Evolutionary conservation across 192 early-diverging fungal species (phyloP).

Genomic region (Phycomyces blakesleeanus): DNA sequence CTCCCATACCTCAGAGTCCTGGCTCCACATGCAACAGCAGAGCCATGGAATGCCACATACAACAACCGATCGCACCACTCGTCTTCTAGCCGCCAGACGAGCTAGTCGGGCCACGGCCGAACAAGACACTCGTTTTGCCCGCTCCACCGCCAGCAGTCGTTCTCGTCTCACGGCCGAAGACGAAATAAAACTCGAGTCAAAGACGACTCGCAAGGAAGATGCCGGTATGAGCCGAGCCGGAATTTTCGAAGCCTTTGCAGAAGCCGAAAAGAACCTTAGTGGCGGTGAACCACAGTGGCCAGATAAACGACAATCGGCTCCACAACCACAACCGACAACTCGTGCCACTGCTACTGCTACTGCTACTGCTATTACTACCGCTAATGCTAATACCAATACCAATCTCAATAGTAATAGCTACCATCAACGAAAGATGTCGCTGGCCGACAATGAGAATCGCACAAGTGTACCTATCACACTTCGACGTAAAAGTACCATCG

Average conservation of each 20-base stretch:
- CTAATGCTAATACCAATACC: too few species aligned
- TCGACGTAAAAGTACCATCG: slow-evolving; percentile 9
- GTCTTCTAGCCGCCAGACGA: background rate
- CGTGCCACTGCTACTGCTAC: too few species aligned
- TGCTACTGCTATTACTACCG: too few species aligned
- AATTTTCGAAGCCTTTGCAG: slow-evolving; percentile 13
- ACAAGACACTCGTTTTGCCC: background rate
- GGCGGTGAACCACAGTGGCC: background rate
- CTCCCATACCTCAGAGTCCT: slow-evolving; percentile 11
- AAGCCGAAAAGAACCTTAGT: slow-evolving; percentile 3
- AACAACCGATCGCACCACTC: background rate
- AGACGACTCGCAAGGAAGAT: background rate
- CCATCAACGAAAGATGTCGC: slow-evolving; percentile 2
- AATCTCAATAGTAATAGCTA: too few species aligned
- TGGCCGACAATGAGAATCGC: background rate
- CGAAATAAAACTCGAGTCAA: slow-evolving; percentile 1
- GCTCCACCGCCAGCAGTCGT: background rate
- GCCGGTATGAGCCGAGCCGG: slow-evolving; percentile 14
- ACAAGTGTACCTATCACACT: background rate
- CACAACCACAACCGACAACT: background rate
- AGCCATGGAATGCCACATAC: background rate
- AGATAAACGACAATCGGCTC: background rate
- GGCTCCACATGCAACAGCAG: slow-evolving; percentile 16
- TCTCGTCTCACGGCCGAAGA: background rate
- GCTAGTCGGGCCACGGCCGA: background rate